These are phyloP conservation scores for Aureoboletus auriporus DNA, from an alignment of 768 basidiomycete species.

Conservation along the genomic window DNA sequence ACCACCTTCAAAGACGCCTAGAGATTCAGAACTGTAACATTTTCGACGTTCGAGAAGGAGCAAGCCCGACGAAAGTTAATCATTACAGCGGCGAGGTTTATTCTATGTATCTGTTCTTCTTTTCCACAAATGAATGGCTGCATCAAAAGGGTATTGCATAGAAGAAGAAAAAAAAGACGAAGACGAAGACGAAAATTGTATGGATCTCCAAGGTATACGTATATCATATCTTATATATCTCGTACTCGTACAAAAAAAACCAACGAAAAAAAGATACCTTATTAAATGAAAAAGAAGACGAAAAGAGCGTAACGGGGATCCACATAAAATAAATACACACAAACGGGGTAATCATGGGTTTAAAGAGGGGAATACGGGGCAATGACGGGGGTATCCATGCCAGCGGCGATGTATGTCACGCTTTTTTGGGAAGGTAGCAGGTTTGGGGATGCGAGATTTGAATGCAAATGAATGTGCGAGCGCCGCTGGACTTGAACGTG, in stretches of 20 bases:
- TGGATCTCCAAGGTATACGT: neutral
- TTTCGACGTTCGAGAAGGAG: too few relatives aligned
- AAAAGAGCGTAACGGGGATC: neutral
- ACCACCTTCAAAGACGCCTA: too few relatives aligned
- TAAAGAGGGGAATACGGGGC: neutral
- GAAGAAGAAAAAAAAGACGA: too few relatives aligned
- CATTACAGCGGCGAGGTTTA: too few relatives aligned
- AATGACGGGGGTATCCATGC: conserved; percentile 4
- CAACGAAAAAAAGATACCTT: neutral
- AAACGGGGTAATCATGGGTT: neutral
- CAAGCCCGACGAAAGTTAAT: too few relatives aligned
- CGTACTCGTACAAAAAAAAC: neutral
- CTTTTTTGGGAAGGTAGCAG: neutral
- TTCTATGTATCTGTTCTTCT: too few relatives aligned
- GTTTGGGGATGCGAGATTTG: neutral
- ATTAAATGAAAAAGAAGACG: neutral
- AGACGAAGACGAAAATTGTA: too few relatives aligned
- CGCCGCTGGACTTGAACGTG: neutral
- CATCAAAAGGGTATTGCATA: too few relatives aligned
- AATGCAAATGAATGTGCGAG: neutral
- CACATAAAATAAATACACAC: neutral
- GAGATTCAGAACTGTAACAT: too few relatives aligned
- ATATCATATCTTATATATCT: neutral
- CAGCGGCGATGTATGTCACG: neutral
- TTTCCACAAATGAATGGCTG: too few relatives aligned